A percentile compares a stretch with the other conserved stretches of the same genome.
phyloP scores from a whole-genome alignment of 225 moss, liverwort and hornwort genomes.

The Marchantia paleacea region DNA sequence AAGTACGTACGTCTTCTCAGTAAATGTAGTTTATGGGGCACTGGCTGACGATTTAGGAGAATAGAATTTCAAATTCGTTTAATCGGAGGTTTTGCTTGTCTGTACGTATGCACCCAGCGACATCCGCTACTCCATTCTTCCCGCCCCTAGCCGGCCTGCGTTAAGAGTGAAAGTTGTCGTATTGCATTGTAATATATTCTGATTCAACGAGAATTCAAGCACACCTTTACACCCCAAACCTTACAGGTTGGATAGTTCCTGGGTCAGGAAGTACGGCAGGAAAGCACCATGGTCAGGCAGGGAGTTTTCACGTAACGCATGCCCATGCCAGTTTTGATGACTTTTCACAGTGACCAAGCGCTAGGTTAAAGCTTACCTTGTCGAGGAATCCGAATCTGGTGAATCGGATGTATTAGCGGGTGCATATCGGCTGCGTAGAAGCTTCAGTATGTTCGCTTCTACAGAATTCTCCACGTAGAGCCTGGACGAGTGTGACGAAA shows the following conservation, averaged over 20 bases:
- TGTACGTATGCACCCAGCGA: conserved; percentile 97
- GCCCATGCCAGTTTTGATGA: too few species aligned
- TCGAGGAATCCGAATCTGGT: conserved; percentile 65
- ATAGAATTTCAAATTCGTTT: conserved; percentile 95
- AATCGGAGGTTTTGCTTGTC: conserved; percentile 94
- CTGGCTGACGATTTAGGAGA: conserved; percentile 45
- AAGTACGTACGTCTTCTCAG: too few species aligned
- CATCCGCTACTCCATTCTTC: conserved; percentile 76
- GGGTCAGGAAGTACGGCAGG: too few species aligned
- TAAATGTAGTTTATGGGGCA: too few species aligned
- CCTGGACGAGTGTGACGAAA: conserved; percentile 32
- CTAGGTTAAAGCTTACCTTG: conserved; percentile 42
- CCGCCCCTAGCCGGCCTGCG: conserved; percentile 65
- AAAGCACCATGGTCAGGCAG: too few species aligned
- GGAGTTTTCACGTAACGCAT: too few species aligned
- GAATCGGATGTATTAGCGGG: conserved; percentile 51
- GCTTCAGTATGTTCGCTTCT: conserved; percentile 93
- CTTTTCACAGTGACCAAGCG: too few species aligned
- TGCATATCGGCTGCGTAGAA: conserved; percentile 76
- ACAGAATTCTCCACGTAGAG: conserved; percentile 94
- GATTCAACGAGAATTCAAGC: too few species aligned
- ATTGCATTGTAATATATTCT: neutral
- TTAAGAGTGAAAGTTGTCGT: neutral
- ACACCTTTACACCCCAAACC: too few species aligned
- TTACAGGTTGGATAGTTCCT: too few species aligned